phyloP scores from a whole-genome alignment of 805 yeast genomes.

The Cyberlindnera mrakii region DNA sequence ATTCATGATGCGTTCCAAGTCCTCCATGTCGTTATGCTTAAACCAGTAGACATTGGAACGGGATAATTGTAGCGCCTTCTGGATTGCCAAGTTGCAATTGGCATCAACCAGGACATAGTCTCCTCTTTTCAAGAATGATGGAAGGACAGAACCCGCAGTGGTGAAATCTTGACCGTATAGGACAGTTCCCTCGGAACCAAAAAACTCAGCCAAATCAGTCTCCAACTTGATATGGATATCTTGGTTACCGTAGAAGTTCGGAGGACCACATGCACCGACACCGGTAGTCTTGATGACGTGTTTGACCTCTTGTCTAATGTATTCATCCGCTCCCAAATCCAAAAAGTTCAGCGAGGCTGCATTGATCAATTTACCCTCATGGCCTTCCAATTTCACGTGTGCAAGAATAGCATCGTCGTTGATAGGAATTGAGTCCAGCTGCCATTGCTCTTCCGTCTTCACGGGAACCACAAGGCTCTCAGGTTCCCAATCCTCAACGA shows the following conservation, averaged over 20 bases:
- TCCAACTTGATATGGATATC: conserved; percentile 82
- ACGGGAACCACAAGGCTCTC: conserved; percentile 67
- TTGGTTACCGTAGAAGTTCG: conserved; percentile 94
- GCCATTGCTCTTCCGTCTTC: conserved; percentile 49
- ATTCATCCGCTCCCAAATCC: conserved; percentile 45
- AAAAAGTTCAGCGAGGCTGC: conserved; percentile 70
- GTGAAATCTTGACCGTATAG: conserved; percentile 90
- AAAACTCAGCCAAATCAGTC: conserved; percentile 64
- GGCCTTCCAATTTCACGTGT: conserved; percentile 19
- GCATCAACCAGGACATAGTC: conserved; percentile 87
- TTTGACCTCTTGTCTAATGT: conserved; percentile 48
- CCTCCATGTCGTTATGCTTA: conserved; percentile 84
- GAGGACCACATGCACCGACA: conserved; percentile 98
- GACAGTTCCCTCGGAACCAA: conserved; percentile 73
- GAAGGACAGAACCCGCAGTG: conserved; percentile 81
- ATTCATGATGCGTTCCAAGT: conserved; percentile 62
- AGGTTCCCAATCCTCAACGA: conserved; percentile 89
- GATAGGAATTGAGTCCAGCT: conserved; percentile 56
- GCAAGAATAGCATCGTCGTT: conserved; percentile 45
- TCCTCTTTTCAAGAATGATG: conserved; percentile 93
- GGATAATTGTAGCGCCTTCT: conserved; percentile 81
- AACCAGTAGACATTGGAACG: conserved; percentile 72
- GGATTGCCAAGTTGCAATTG: conserved; percentile 67
- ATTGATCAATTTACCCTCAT: conserved; percentile 44
- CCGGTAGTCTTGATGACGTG: conserved; percentile 63